Evolutionary conservation across 106 monocot species (phyloP).

Genomic region (Dendrobium catenatum): DNA sequence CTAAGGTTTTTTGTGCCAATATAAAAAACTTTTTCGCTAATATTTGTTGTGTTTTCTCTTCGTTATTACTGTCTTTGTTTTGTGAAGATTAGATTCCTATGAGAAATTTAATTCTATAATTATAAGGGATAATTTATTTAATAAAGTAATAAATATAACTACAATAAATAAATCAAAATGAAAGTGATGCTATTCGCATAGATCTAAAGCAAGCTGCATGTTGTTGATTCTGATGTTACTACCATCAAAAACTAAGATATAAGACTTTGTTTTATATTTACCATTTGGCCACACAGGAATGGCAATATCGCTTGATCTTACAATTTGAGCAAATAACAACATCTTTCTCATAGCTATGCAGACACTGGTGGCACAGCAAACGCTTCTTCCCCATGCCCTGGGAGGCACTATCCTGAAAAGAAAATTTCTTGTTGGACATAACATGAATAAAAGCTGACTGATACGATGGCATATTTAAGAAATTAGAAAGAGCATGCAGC

Average conservation of each 20-base stretch:
- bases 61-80: no score
- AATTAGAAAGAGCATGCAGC: not conserved
- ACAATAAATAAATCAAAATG: not conserved
- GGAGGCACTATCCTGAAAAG: not conserved
- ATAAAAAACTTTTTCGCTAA: no score
- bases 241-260: not conserved
- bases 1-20: no score
- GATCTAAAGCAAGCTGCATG: not conserved
- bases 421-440: not conserved
- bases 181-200: not conserved
- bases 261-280: not conserved
- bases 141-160: not conserved
- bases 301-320: conserved; percentile 5
- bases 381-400: conserved; percentile 2
- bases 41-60: no score
- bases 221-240: not conserved
- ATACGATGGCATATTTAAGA: not conserved
- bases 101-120: not conserved
- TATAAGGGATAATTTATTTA: not conserved
- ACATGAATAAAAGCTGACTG: not conserved
- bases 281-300: not conserved
- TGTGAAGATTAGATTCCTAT: not conserved
- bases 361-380: conserved; percentile 3
- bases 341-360: conserved; percentile 3
- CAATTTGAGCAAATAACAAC: not conserved